Base-by-base conservation (phyloP, 345 rosid genomes). In the Aurinia saxatilis region DNA sequence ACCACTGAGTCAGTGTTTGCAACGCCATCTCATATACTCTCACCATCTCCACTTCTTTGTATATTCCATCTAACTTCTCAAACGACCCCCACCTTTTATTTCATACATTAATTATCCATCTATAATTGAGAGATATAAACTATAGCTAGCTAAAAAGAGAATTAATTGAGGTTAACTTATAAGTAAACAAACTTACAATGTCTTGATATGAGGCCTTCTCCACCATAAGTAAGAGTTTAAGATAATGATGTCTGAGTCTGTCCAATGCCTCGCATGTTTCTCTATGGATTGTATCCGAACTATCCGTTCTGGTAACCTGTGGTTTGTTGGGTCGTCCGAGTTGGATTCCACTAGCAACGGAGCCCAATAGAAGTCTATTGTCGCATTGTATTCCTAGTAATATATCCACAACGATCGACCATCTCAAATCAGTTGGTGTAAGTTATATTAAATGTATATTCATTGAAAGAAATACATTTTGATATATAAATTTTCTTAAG, bases 141-240 rank as follows among this genome's bases (percentile, higher is more conserved):
- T 21, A 21, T n/a, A n/a, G n/a, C n/a, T 21, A 21, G 25, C 25
- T 21, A 21, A 10, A 60, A 23, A 33, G 42, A 45, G 21, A 38
- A 27, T 2, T 19, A 13, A 48, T 30, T 54, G 31, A 12, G 15
- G 15, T 47, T 17, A 44, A 53, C 33, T n/a, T 17, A n/a, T 21
- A n/a, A 14, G 17, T 12, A 40, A 57, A 56, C n/a, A 54, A 45
- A 67, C 96, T 90, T 73, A 93, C 97, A 90, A 27, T 30, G 86
- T 82, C 64, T 82, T 85, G 77, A 93, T 93, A 44, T 58, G 31
- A 46, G 81, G 67, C 47, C 72, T 75, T 78, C 86, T 86, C 99
- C 99, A 90, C 99, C 99, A 93, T 16, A 87, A 81, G 50, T 90
- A 93, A 4, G 97, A 81, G 73, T 93, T 86, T 47, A 90, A 90